phyloP scores from a whole-genome alignment of 1,284 basidiomycete genomes.

The Sphaerobolus stellatus region DNA sequence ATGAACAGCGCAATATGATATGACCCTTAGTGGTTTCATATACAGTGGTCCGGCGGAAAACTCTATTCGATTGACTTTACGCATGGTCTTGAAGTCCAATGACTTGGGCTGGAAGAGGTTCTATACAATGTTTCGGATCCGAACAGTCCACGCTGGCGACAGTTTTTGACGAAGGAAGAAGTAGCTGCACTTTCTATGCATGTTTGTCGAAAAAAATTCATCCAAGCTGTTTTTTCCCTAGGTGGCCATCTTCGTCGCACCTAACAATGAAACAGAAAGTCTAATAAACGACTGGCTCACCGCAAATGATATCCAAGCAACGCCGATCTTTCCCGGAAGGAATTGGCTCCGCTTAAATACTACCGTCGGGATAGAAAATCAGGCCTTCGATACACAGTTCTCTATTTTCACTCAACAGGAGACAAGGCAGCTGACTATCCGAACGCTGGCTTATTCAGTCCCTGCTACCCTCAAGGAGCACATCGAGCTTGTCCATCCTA shows the following conservation, averaged over 20 bases:
- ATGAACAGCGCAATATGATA: no score
- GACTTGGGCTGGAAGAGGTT: conserved; percentile 25
- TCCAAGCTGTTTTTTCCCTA: conserved; percentile 6
- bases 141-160: conserved; percentile 31
- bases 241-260: conserved; percentile 16
- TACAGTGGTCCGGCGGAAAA: conserved; percentile 2
- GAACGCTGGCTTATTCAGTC: conserved; percentile 19
- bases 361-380: conserved; percentile 26
- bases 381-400: conserved; percentile 21
- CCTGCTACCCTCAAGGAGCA: conserved; percentile 16
- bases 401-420: conserved; percentile 13
- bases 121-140: conserved; percentile 36
- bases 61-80: conserved; percentile 13
- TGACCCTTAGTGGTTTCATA: conserved; percentile 6
- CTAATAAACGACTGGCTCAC: conserved; percentile 29
- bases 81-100: conserved; percentile 23
- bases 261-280: conserved; percentile 6
- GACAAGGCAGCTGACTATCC: conserved; percentile 17
- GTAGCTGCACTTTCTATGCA: conserved; percentile 26
- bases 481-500: conserved; percentile 19
- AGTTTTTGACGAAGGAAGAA: conserved; percentile 35
- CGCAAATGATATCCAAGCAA: conserved; percentile 19
- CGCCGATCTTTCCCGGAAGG: conserved; percentile 21
- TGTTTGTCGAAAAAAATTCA: neutral
- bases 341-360: conserved; percentile 29